Base-by-base conservation (phyloP, 805 yeast species). In the Saturnispora mendoncae region DNA sequence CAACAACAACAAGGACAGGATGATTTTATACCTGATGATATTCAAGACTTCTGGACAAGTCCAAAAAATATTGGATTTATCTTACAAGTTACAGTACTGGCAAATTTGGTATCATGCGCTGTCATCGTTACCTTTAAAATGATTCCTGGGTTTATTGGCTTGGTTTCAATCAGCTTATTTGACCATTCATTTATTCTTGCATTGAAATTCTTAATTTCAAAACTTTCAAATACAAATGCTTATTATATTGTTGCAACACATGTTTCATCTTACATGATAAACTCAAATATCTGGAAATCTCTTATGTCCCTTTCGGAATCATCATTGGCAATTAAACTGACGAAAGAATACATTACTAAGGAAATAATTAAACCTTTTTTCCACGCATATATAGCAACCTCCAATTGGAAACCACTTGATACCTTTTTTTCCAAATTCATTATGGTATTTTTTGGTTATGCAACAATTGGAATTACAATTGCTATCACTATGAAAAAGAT, bases 91-190 rank as follows among this genome's bases (percentile, higher is more conserved):
- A 55, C 60, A 7, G 42, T 50, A 1, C 40, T 57, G 20, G 43
- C 50, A 2, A 54, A 55, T 33, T 30, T 52, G 6, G 47, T 49
- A n/a, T 43, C 51, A 1, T 30, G 51, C 9, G 51, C 46, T 4
- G 49, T 46, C 2, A 19, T 58, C 9, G 51, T 54, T 7, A 35
- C 46, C 6, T 49, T 56, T 21, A 56, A 56, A 33, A 46, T 51
- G 21, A 28, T 53, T 19, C 61, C 61, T 2, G 48, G 57, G 2
- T 38, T 51, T 25, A 25, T 51, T 12, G 60, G 59, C 4, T 50
- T 54, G 53, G 29, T 48, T 14, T 24, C 44, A 12, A 38, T 54
- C 28, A 50, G 44, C 17, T 14, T 48, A 12, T 21, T 49, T n/a
- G 45, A 47, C 29, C 38, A 48, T 3, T 15, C 44, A 4, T 30